phyloP scores from a whole-genome alignment of 2,329 filamentous ascomycete species.

The Colletotrichum lupini region DNA sequence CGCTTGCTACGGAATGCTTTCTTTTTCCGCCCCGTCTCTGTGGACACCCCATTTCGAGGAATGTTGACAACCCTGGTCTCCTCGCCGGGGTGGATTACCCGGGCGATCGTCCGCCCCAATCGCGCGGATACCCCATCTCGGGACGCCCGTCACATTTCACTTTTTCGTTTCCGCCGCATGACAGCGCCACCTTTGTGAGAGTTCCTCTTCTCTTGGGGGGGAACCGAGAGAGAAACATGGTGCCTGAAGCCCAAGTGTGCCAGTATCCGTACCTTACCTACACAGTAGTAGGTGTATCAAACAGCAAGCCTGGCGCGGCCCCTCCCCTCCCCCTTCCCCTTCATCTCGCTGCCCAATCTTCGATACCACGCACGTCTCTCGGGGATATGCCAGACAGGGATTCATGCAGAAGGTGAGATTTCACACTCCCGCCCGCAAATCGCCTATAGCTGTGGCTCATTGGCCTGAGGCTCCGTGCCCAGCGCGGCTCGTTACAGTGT shows the following conservation, averaged over 20 bases:
- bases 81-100: slow-evolving; percentile 27
- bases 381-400: not conserved
- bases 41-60: slow-evolving; percentile 14
- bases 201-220: not conserved
- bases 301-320: not conserved
- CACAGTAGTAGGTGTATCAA: not conserved
- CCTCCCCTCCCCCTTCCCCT: not conserved
- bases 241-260: not conserved
- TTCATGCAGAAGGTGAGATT: not conserved
- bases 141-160: slow-evolving; percentile 22
- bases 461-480: not conserved
- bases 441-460: not conserved
- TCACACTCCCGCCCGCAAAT: not conserved
- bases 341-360: slow-evolving; percentile 11
- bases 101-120: slow-evolving; percentile 29
- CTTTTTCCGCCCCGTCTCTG: slow-evolving; percentile 19
- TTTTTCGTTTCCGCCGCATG: slow-evolving; percentile 5
- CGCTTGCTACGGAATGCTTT: slow-evolving; percentile 23
- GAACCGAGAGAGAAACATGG: not conserved
- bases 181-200: slow-evolving; percentile 11
- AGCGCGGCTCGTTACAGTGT: not conserved
- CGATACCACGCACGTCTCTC: not conserved
- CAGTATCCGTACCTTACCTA: not conserved
- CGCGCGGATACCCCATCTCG: slow-evolving; percentile 26
- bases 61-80: not conserved